phyloP scores from a whole-genome alignment of 495 filamentous ascomycete species.

The Astrocystis sublimbata region DNA sequence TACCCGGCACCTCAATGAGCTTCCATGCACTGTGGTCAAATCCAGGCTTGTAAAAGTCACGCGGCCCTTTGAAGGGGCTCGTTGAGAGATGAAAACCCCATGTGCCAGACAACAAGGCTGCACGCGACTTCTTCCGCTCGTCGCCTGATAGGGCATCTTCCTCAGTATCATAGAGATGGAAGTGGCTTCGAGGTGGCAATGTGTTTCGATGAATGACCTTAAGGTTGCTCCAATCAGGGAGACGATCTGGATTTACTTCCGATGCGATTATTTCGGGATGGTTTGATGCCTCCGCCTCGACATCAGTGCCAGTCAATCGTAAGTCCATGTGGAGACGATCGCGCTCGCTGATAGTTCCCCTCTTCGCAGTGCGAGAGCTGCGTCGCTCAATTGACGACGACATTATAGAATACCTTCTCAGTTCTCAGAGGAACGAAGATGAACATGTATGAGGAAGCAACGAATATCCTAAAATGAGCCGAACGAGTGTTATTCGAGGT shows the following conservation, averaged over 20 bases:
- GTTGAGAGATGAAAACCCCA: constrained; percentile 60
- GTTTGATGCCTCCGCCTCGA: neutral
- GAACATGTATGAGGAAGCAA: too few species aligned
- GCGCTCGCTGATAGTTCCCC: neutral
- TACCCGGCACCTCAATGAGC: constrained; percentile 62
- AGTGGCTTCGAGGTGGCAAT: constrained; percentile 61
- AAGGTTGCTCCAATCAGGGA: constrained; percentile 62
- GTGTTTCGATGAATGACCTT: constrained; percentile 64
- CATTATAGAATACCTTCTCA: constrained; percentile 21
- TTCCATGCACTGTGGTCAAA: constrained; percentile 48
- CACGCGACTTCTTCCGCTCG: constrained; percentile 33
- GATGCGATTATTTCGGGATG: neutral
- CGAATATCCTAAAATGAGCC: neutral
- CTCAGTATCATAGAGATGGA: constrained; percentile 49
- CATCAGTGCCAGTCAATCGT: constrained; percentile 16
- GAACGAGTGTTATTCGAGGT: too few species aligned
- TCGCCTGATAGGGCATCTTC: constrained; percentile 33
- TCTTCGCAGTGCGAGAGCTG: neutral
- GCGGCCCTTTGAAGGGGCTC: constrained; percentile 49
- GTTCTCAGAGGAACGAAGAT: too few species aligned
- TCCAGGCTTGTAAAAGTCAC: constrained; percentile 40
- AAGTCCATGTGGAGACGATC: constrained; percentile 27
- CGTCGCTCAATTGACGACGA: neutral
- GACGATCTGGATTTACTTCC: constrained; percentile 26
- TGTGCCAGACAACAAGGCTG: constrained; percentile 53